Evolutionary conservation across 2,329 filamentous ascomycete species (phyloP).

Genomic region (Cadophora gregata): DNA sequence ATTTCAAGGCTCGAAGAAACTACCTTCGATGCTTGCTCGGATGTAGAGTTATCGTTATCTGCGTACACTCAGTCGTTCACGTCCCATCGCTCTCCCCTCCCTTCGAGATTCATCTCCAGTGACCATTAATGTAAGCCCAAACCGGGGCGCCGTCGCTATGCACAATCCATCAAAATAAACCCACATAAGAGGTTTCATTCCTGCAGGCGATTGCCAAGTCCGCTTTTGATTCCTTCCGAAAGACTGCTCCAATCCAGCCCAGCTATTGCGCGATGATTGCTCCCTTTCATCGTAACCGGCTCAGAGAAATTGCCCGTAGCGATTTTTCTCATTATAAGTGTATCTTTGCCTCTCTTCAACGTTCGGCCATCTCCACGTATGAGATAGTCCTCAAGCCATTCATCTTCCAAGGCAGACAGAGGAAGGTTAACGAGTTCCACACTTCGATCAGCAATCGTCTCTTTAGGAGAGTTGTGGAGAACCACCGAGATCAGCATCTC

Average conservation of each 20-base stretch:
- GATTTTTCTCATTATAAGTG: constrained; percentile 75
- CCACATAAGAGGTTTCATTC: not conserved
- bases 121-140: not conserved
- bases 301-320: constrained; percentile 66
- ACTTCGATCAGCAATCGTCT: constrained; percentile 59
- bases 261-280: constrained; percentile 34
- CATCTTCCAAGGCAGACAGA: constrained; percentile 72
- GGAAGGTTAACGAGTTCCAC: constrained; percentile 76
- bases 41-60: not conserved
- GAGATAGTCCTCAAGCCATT: constrained; percentile 75
- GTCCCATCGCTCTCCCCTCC: not conserved
- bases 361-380: constrained; percentile 67
- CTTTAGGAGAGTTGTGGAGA: constrained; percentile 49
- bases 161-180: not conserved
- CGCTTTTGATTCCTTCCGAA: constrained; percentile 39
- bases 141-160: constrained; percentile 22
- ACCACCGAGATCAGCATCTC: constrained; percentile 67
- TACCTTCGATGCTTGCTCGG: not conserved
- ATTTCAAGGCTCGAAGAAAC: not conserved
- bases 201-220: constrained; percentile 40
- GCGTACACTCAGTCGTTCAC: not conserved
- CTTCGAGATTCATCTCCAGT: not conserved
- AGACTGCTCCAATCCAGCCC: constrained; percentile 43
- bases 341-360: constrained; percentile 71
- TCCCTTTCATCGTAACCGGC: constrained; percentile 51